Evolutionary conservation across 164 flowering plant genomes (phyloP).

Genomic region (Buxus sempervirens): DNA sequence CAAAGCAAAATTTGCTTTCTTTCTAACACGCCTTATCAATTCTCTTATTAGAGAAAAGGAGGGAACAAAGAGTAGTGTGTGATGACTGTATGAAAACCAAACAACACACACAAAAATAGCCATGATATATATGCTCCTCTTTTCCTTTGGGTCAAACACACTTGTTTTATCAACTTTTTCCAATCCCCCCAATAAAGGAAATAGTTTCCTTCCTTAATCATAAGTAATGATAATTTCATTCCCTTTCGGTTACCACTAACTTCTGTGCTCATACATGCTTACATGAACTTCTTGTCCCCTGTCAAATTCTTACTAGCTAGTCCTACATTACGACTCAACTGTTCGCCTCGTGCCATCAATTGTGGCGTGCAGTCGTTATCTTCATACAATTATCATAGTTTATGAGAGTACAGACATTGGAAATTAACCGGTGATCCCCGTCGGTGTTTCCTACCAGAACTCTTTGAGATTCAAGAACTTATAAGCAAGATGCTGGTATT

Average conservation of each 20-base stretch:
- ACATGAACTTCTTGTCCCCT: too few species aligned
- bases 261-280: constrained; percentile 15
- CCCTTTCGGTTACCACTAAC: constrained; percentile 45
- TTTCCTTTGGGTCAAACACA: constrained; percentile 20
- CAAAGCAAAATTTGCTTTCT: background rate
- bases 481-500: constrained; percentile 3
- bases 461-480: background rate
- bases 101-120: background rate
- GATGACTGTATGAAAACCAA: constrained; percentile 8
- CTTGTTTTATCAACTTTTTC: constrained; percentile 14
- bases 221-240: constrained; percentile 23
- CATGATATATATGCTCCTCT: constrained; percentile 6
- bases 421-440: too few species aligned
- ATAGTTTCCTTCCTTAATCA: constrained; percentile 31
- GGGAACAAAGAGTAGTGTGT: constrained; percentile 11
- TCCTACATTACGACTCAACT: background rate
- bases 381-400: background rate
- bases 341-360: background rate
- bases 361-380: background rate
- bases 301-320: background rate
- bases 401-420: too few species aligned
- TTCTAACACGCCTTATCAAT: background rate
- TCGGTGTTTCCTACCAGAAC: background rate
- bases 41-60: constrained; percentile 3
- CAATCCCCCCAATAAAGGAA: constrained; percentile 13